Evolutionary conservation across 768 basidiomycete genomes (phyloP), one percentile per base, ranked within the genome.

Genomic region (Suillus subluteus): DNA sequence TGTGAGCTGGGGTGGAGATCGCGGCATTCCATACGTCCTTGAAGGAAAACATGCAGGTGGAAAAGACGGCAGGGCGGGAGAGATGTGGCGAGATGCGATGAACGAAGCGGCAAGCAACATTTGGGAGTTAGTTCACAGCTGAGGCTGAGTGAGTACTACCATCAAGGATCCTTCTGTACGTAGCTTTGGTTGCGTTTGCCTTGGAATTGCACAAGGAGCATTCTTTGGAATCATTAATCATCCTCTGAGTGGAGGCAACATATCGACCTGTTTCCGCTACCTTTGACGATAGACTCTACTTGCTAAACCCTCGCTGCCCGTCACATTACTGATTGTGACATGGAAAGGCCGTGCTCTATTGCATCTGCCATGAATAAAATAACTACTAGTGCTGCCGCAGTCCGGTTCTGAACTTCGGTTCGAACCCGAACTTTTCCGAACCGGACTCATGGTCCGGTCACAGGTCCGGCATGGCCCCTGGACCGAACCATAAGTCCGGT

Each of bases 1-100:
- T 0, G 89, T 97, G 18, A 95, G 94, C 72, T 75, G 75, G 11
- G 85, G 87, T 9, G 89, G 93, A 3, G 96, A 97, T 72, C 76
- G 70, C 0, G 95, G 96, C 0, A 73, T 84, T 11, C 88, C 91
- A 3, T 89, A 84, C 65, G 74, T 72, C 15, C 76, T 83, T 30
- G 52, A 72, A 35, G 68, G 65, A 21, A 65, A 67, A 26, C 63
- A 66, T 12, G 68, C 70, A 38, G 9, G 59, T 12, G 66, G 67
- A 8, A 65, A 58, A 2, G 75, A 77, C 23, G 76, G 70, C 26
- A 71, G 70, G 12, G 77, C 71, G 6, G 79, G 77, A 26, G 68
- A 67, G 15, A 70, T 75, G 23, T 81, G 81, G 78, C 75, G 69
- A 54, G 64, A 62, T 12, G 69, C 69, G 23, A 81, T 82, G 77